Evolutionary conservation across 192 early-diverging fungal species (phyloP), one percentile per base, ranked within the genome.

Genomic region (Chytriomyces confervae): DNA sequence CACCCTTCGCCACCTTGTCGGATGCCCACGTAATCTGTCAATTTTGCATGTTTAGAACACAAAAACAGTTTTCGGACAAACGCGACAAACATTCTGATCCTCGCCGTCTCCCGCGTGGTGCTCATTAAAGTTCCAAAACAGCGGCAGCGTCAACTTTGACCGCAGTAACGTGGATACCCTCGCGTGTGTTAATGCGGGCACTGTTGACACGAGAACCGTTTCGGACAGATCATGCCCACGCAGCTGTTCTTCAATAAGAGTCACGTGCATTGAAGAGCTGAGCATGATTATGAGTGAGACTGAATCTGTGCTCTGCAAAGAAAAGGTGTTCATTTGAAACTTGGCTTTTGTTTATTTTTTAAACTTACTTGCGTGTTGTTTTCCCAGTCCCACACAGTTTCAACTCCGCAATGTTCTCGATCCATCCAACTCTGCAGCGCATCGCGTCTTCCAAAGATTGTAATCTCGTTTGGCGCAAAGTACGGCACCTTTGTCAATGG

Each of bases 171-270:
- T 50, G 11, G 62, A n/a, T 23, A 66, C 43, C 23, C 74, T 36
- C 9, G 11, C 29, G 3, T 47, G 51, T 6, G 63, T 1, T 49
- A 66, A 66, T 66, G 62, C 74, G 7, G 63, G n/a, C 64, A 76
- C n/a, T 45, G 46, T 63, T 6, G 74, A 45, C 44, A 76, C 48
- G 9, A 76, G 10, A 48, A 76, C 8, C 0, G 27, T 66, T 50
- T 76, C 66, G 3, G 62, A 66, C 7, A 66, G 27, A 49, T 76
- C 49, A 49, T 76, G 74, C 5, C 74, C 63, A 50, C 74, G 74
- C 6, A 66, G 62, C 29, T 76, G 74, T 49, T 76, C 74, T 66
- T 76, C 74, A 11, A 66, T 53, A 8, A 76, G 64, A 7, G 74
- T 76, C 6, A 76, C 11, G 47, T 76, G 74, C 63, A 76, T 76